These are phyloP conservation scores for Lonicera japonica DNA, from an alignment of 129 eudicot species.

Conservation along the genomic window DNA sequence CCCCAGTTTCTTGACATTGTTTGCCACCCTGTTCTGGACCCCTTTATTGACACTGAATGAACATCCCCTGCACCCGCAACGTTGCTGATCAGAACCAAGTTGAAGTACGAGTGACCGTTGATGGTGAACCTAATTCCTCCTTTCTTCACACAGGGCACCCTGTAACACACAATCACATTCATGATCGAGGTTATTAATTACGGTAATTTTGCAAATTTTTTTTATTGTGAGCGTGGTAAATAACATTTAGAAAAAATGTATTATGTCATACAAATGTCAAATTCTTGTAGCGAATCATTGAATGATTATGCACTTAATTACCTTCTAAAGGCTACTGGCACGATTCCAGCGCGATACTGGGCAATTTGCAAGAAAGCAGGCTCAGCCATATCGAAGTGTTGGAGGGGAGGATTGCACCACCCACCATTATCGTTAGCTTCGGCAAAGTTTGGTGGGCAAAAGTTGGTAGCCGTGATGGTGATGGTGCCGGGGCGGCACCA, in stretches of 20 bases:
- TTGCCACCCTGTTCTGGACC: slow-evolving; percentile 44
- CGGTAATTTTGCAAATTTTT: not conserved
- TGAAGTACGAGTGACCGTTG: slow-evolving; percentile 45
- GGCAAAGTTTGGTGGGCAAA: slow-evolving; percentile 49
- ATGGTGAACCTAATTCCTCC: slow-evolving; percentile 55
- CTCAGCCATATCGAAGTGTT: slow-evolving; percentile 55
- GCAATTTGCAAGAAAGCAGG: slow-evolving; percentile 60
- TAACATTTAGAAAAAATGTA: not conserved
- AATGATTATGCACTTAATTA: slow-evolving; percentile 7
- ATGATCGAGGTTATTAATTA: not conserved
- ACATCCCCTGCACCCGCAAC: slow-evolving; percentile 54
- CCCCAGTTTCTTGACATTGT: slow-evolving; percentile 54
- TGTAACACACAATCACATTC: slow-evolving; percentile 1
- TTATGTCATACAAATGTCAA: not conserved
- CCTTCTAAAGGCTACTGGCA: slow-evolving; percentile 54
- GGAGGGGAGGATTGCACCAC: slow-evolving; percentile 66
- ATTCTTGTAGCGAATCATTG: not conserved
- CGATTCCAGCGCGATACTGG: slow-evolving; percentile 50
- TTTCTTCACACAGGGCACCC: slow-evolving; percentile 46
- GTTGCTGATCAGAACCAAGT: slow-evolving; percentile 44
- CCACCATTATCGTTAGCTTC: slow-evolving; percentile 46
- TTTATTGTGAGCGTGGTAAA: not conserved
- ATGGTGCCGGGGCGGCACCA: slow-evolving; percentile 46
- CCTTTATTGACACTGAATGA: slow-evolving; percentile 38
- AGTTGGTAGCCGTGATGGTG: slow-evolving; percentile 54